Conservation (phyloP, 371 early-diverging fungal genomes). For the Lichtheimia ornata region DNA sequence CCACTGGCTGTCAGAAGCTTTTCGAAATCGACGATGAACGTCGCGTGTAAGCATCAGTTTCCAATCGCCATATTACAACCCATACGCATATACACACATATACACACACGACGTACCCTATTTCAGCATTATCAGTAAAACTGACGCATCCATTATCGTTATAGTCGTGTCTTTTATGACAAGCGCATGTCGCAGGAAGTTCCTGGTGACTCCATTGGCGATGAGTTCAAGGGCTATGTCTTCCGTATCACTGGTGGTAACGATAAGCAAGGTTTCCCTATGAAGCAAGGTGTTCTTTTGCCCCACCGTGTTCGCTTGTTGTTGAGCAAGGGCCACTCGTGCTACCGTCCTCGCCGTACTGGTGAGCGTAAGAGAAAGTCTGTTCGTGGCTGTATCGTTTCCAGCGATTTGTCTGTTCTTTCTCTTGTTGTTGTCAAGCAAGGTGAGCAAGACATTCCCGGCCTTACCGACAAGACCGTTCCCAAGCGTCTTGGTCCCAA, state of each 20-base stretch:
- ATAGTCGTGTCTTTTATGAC: constrained; percentile 95
- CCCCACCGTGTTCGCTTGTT: constrained; percentile 95
- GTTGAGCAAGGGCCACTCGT: constrained; percentile 97
- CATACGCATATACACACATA: no score
- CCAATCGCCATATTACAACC: not conserved
- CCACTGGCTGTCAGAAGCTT: constrained; percentile 98
- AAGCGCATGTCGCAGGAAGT: constrained; percentile 98
- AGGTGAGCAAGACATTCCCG: constrained; percentile 95
- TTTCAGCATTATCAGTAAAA: no score
- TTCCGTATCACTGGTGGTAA: constrained; percentile 99
- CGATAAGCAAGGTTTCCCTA: constrained; percentile 99
- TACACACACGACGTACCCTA: no score
- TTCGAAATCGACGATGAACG: constrained; percentile 98
- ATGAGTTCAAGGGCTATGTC: constrained; percentile 99
- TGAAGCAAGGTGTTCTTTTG: constrained; percentile 97
- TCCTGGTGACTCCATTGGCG: constrained; percentile 94
- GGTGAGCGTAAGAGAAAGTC: constrained; percentile 99
- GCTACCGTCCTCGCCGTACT: constrained; percentile 98
- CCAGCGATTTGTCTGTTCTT: constrained; percentile 92
- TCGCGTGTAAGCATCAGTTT: constrained; percentile 72
- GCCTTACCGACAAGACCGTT: constrained; percentile 92
- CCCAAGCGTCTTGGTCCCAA: constrained; percentile 99
- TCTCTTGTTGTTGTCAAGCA: constrained; percentile 96
- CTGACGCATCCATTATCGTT: not conserved
- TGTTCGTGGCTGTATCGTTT: constrained; percentile 99